Evolutionary conservation across 2,329 filamentous ascomycete species (phyloP).

Genomic region (Xylariaceae sp.): DNA sequence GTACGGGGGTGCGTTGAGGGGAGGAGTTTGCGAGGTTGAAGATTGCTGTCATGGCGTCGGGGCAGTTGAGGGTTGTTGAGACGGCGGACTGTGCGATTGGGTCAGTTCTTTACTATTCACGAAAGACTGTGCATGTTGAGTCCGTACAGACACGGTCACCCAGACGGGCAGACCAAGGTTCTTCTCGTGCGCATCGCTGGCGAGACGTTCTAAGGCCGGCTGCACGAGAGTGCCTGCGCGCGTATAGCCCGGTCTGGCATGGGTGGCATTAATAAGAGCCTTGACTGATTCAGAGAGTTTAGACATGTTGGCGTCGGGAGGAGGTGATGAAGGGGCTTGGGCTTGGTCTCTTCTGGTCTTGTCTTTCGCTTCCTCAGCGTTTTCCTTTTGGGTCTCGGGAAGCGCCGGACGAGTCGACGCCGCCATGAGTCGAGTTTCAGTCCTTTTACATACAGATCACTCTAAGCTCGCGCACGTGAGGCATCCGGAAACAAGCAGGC

Average conservation of each 20-base stretch:
- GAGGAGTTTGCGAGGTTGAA: constrained; percentile 45
- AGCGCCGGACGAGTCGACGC: too few relatives aligned
- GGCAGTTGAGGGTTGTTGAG: constrained; percentile 82
- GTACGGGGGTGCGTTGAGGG: constrained; percentile 32
- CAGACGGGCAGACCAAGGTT: constrained; percentile 35
- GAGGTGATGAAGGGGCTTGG: too few relatives aligned
- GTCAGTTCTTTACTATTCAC: not conserved
- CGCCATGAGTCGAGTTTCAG: too few relatives aligned
- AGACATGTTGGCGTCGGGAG: constrained; percentile 38
- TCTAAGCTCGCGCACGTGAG: too few relatives aligned
- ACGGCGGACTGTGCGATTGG: constrained; percentile 58
- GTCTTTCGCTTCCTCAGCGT: too few relatives aligned
- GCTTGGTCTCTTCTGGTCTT: too few relatives aligned
- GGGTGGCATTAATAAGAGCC: constrained; percentile 65
- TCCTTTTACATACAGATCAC: too few relatives aligned
- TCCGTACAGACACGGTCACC: constrained; percentile 33
- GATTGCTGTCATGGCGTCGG: constrained; percentile 63
- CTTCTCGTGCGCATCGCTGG: constrained; percentile 55
- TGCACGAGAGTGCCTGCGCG: constrained; percentile 59
- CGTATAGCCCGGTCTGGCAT: constrained; percentile 59
- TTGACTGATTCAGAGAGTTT: constrained; percentile 69
- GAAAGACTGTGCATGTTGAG: not conserved
- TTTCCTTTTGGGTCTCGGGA: too few relatives aligned
- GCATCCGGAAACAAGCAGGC: too few relatives aligned
- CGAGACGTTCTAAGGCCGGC: constrained; percentile 60